Evolutionary conservation across 2,329 filamentous ascomycete species (phyloP).

Genomic region (Dactylellina cionopaga): DNA sequence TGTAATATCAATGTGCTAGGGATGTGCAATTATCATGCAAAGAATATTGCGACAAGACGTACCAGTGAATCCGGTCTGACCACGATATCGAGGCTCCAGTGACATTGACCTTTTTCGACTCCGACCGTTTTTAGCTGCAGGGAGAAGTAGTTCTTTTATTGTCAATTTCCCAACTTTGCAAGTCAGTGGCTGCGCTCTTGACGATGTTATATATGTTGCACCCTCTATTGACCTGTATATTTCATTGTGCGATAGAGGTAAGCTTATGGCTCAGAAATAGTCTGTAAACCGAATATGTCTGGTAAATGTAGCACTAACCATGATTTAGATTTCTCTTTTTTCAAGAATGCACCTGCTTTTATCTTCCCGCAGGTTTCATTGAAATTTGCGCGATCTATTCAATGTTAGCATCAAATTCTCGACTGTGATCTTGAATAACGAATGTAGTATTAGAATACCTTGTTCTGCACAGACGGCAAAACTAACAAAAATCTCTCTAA

Average conservation of each 20-base stretch:
- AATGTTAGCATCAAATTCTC: neutral
- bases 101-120: slow-evolving; percentile 24
- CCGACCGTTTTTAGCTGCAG: slow-evolving; percentile 3
- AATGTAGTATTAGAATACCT: neutral
- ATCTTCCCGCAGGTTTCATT: slow-evolving; percentile 11
- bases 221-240: slow-evolving; percentile 28
- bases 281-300: too few species aligned
- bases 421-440: neutral
- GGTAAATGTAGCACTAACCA: slow-evolving; percentile 11
- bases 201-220: slow-evolving; percentile 17
- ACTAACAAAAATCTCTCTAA: slow-evolving; percentile 27
- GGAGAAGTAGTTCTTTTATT: slow-evolving; percentile 13
- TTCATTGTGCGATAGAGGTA: too few species aligned
- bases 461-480: slow-evolving; percentile 15
- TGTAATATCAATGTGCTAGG: neutral
- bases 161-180: slow-evolving; percentile 19
- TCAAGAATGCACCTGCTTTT: slow-evolving; percentile 8
- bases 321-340: slow-evolving; percentile 24
- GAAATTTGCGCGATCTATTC: slow-evolving; percentile 12
- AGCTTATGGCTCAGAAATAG: too few species aligned
- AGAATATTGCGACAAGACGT: neutral
- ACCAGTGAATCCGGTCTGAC: slow-evolving; percentile 24
- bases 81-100: slow-evolving; percentile 23
- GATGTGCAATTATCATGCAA: neutral
- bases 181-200: neutral